Evolutionary conservation across 2,329 filamentous ascomycete species (phyloP).

Genomic region (Arachnopeziza araneosa): DNA sequence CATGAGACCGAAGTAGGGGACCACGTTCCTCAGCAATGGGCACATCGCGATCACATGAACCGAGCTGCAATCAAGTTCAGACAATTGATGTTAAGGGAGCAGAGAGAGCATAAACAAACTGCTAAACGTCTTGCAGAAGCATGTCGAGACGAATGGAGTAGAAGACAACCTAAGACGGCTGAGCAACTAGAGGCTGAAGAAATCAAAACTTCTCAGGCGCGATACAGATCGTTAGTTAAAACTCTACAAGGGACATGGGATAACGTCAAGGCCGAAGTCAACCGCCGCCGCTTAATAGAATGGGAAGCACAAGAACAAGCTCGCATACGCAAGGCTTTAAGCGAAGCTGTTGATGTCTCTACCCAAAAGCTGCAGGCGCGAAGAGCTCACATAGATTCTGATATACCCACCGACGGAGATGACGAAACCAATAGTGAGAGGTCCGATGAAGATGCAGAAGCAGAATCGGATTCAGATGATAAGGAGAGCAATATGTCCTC

Average conservation of each 20-base stretch:
- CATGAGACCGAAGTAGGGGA: conserved; percentile 58
- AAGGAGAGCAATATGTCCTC: conserved; percentile 56
- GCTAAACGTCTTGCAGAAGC: conserved; percentile 78
- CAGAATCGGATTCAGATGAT: conserved; percentile 32
- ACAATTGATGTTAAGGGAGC: conserved; percentile 73
- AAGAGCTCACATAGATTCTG: conserved; percentile 47
- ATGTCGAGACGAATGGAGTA: conserved; percentile 69
- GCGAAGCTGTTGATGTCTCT: conserved; percentile 66
- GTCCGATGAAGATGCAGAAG: conserved; percentile 31
- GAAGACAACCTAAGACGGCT: conserved; percentile 65
- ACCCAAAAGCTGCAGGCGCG: conserved; percentile 63
- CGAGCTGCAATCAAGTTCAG: conserved; percentile 77
- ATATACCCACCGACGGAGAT: conserved; percentile 39
- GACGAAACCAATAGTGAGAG: conserved; percentile 27
- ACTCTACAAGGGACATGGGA: conserved; percentile 55
- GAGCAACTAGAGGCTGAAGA: conserved; percentile 82
- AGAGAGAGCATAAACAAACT: conserved; percentile 65
- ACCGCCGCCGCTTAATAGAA: conserved; percentile 51
- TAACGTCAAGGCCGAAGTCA: conserved; percentile 56
- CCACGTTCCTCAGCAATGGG: conserved; percentile 76
- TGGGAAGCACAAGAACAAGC: conserved; percentile 62
- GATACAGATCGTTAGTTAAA: conserved; percentile 67
- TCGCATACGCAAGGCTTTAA: conserved; percentile 62
- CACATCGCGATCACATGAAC: conserved; percentile 80
- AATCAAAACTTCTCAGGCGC: conserved; percentile 56